A percentile compares a stretch with the other conserved stretches of the same genome.
phyloP scores from a whole-genome alignment of 139 green algal genomes.

The Picochlorum sp. region DNA sequence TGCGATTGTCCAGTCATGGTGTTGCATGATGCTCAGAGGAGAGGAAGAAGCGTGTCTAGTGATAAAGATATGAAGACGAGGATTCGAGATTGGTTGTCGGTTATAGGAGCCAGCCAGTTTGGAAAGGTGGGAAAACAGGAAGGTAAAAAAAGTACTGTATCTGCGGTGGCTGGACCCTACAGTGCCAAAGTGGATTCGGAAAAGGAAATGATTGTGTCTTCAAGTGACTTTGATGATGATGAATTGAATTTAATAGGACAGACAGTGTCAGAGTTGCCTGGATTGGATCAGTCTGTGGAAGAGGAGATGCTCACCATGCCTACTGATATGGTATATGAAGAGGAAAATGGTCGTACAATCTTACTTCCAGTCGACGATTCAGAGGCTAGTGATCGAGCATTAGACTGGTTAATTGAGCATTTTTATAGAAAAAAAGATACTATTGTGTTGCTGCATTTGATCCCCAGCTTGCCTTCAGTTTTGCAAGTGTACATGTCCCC shows the following conservation, averaged over 20 bases:
- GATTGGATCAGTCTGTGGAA: no score
- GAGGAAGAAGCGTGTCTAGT: no score
- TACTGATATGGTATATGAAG: no score
- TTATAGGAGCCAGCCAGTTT: neutral
- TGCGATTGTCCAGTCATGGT: conserved; percentile 12
- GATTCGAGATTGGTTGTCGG: no score
- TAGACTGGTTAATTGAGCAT: conserved; percentile 4
- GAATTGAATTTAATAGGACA: conserved; percentile 5
- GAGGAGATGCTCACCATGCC: no score
- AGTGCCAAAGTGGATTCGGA: neutral
- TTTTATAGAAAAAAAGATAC: conserved; percentile 8
- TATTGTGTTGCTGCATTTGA: conserved; percentile 18
- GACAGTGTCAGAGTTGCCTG: neutral
- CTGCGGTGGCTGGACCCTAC: neutral
- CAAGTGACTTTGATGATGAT: neutral
- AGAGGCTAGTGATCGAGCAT: neutral
- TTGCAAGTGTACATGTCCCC: neutral
- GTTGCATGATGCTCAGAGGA: neutral
- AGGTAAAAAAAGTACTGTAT: neutral
- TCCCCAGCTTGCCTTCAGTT: conserved; percentile 6
- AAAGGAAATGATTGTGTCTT: neutral
- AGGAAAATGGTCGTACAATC: neutral
- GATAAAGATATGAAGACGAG: no score
- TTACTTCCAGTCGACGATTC: conserved; percentile 22
- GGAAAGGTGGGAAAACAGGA: neutral